Percentiles rank a stretch among this genome's conserved stretches.
phyloP scores from a whole-genome alignment of 2,329 filamentous ascomycete genomes.

The Zopfia rhizophila region DNA sequence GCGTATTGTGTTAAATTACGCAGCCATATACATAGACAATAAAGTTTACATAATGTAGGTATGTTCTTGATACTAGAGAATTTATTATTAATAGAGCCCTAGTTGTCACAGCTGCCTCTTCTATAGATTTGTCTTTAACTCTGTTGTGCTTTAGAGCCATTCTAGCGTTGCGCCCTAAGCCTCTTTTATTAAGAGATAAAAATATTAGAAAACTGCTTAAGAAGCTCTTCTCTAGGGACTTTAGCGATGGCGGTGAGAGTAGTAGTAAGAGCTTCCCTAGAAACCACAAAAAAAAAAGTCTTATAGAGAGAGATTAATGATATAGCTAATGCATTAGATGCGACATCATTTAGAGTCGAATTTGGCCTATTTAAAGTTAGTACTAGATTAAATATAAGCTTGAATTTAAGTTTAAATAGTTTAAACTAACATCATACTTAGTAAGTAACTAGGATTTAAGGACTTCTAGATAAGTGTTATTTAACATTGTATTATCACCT shows the following conservation, averaged over 20 bases:
- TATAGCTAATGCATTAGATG: constrained; percentile 9
- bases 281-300: constrained; percentile 11
- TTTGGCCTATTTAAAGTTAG: constrained; percentile 5
- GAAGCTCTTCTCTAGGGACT: constrained; percentile 1
- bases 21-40: constrained; percentile 4
- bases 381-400: no score
- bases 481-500: constrained; percentile 15
- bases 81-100: no score
- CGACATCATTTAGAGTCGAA: constrained; percentile 5
- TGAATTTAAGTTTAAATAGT: no score
- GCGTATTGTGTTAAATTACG: not conserved
- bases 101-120: no score
- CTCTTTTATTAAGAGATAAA: constrained; percentile 4
- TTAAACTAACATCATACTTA: not conserved
- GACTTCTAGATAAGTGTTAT: constrained; percentile 7
- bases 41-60: constrained; percentile 5
- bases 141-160: no score
- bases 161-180: no score
- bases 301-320: constrained; percentile 15
- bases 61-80: constrained; percentile 7
- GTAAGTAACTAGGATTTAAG: not conserved
- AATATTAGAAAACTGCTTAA: constrained; percentile 8
- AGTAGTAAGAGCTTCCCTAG: constrained; percentile 10
- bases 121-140: not conserved
- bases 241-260: constrained; percentile 4